These are phyloP conservation scores for Dioscorea alata DNA, from an alignment of 106 monocot genomes.

Conservation along the genomic window DNA sequence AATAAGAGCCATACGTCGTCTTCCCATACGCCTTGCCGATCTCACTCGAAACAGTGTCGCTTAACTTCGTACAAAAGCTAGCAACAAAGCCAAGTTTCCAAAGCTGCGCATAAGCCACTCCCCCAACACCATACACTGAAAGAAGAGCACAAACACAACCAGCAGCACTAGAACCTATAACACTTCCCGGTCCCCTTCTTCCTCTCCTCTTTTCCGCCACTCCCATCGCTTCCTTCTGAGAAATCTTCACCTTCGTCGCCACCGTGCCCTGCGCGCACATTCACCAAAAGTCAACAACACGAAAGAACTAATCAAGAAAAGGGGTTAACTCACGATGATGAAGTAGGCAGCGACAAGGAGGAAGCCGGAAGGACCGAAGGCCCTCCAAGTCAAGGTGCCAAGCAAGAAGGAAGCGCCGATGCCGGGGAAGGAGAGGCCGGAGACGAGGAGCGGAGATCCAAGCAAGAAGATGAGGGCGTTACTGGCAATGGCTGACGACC, in stretches of 20 bases:
- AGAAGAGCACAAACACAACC: conserved; percentile 80
- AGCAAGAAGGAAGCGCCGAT: conserved; percentile 60
- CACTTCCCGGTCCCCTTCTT: conserved; percentile 93
- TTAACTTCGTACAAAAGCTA: conserved; percentile 92
- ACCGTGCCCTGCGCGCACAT: conserved; percentile 59
- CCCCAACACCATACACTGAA: conserved; percentile 61
- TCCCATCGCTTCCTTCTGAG: conserved; percentile 85
- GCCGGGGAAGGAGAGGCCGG: conserved; percentile 60
- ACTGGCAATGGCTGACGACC: conserved; percentile 53
- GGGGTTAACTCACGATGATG: conserved; percentile 42
- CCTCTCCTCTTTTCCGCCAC: conserved; percentile 93
- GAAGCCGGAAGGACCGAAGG: conserved; percentile 58
- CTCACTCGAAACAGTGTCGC: conserved; percentile 96
- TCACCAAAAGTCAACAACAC: not conserved
- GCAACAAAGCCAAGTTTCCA: conserved; percentile 90
- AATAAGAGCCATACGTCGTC: conserved; percentile 58
- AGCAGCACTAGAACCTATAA: conserved; percentile 87
- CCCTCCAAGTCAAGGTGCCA: conserved; percentile 70
- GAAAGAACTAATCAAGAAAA: not conserved
- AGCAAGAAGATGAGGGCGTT: conserved; percentile 55
- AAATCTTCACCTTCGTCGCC: conserved; percentile 78
- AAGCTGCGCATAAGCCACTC: conserved; percentile 32
- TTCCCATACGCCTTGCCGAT: conserved; percentile 96
- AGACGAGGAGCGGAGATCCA: conserved; percentile 59
- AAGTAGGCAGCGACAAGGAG: conserved; percentile 77